Evolutionary conservation across 345 rosid genomes (phyloP), one percentile per base, ranked within the genome.

Genomic region (Salix koriyanagi): DNA sequence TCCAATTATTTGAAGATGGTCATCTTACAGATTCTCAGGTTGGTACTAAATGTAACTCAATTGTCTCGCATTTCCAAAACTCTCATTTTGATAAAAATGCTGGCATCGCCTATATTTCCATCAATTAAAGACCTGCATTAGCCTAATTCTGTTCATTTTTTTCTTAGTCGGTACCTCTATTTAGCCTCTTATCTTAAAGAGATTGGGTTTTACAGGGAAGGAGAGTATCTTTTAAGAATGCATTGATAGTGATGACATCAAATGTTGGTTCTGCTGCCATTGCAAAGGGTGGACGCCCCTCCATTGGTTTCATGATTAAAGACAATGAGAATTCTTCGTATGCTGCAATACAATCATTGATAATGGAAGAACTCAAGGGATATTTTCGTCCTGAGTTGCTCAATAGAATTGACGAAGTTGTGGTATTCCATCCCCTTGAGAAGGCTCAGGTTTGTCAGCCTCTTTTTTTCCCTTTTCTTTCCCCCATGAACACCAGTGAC

Each of bases 21-120:
- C 99, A 93, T 81, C 89, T 96, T 15, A 96, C 98, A 41, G 98
- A 96, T 89, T 96, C 99, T 73, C 98, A 92, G 97, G 99, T 95
- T 82, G 4, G 80, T 81, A 65, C 30, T 21, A 60, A 36, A 50
- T 36, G 26, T n/a, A 18, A 23, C 65, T 12, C 67, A 30, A 60
- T 75, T 37, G 15, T 52, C 21, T 46, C 39, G 23, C 56, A 67
- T 14, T 32, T 64, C 28, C 26, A 0, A 61, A 26, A 60, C 26
- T 18, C 30, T 13, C 41, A 26, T 16, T 52, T 39, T 15, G 50
- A 66, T 54, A 73, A 76, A 50, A 73, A 46, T 6, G 11, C 21
- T 62, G 64, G 6, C 28, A 58, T 23, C 52, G 64, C 28, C 11
- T 58, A 23, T 58, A 58, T 12, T 58, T 58, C 5, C 64, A 23